Conservation (phyloP, 208 protist genomes). For the Sergeia podlipaevii region DNA sequence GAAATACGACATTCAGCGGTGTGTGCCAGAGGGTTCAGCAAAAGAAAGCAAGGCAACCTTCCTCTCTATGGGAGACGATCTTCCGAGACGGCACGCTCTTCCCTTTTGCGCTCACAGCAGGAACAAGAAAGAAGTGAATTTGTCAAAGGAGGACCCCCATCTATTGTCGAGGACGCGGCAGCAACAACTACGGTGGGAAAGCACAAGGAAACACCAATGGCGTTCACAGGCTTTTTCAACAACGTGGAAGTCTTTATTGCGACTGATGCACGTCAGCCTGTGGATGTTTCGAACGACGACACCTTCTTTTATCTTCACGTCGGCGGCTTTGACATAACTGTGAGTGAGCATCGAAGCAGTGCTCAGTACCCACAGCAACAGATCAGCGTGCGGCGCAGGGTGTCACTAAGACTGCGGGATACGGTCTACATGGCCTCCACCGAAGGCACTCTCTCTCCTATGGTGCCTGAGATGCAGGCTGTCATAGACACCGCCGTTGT, state of each 20-base stretch:
- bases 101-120: too few relatives aligned
- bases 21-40: too few relatives aligned
- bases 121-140: too few relatives aligned
- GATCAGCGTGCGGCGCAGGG: background rate
- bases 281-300: conserved; percentile 22
- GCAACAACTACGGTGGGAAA: conserved; percentile 4
- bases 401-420: background rate
- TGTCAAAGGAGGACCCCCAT: too few relatives aligned
- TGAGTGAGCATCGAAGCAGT: background rate
- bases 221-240: conserved; percentile 12
- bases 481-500: background rate
- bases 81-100: too few relatives aligned
- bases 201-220: background rate
- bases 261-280: conserved; percentile 17
- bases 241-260: conserved; percentile 34
- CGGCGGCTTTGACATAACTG: conserved; percentile 7
- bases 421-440: background rate
- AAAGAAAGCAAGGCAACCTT: too few relatives aligned
- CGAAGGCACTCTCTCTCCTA: background rate
- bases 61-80: too few relatives aligned
- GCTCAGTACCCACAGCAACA: background rate
- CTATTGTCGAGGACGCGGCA: conserved; percentile 8
- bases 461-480: background rate
- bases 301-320: conserved; percentile 30
- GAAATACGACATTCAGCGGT: background rate